phyloP scores from a whole-genome alignment of 2,329 filamentous ascomycete genomes.

The Clarireedia paspali region DNA sequence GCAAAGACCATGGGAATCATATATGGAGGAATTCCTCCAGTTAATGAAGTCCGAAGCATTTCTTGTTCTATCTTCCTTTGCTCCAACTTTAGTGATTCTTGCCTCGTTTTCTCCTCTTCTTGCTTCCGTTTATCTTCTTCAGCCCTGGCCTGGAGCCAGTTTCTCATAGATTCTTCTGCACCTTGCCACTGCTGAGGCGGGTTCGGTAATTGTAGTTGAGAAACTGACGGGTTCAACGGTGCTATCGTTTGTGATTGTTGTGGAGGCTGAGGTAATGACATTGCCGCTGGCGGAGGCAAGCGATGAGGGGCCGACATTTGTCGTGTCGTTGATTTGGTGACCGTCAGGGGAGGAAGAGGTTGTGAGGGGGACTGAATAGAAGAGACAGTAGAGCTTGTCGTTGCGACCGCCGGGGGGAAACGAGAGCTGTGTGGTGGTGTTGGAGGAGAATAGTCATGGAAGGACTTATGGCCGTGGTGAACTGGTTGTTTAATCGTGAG shows the following conservation, averaged over 20 bases:
- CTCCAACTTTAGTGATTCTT: constrained; percentile 60
- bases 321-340: constrained; percentile 38
- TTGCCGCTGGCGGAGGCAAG: constrained; percentile 60
- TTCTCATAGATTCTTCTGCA: constrained; percentile 62
- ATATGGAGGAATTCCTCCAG: constrained; percentile 63
- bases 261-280: constrained; percentile 44
- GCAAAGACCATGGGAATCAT: constrained; percentile 71
- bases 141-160: constrained; percentile 62
- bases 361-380: constrained; percentile 24
- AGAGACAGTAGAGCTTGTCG: constrained; percentile 27
- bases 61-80: constrained; percentile 66
- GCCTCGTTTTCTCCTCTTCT: constrained; percentile 61
- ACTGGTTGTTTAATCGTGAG: constrained; percentile 42
- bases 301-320: constrained; percentile 64
- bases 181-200: constrained; percentile 59
- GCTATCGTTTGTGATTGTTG: constrained; percentile 17
- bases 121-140: constrained; percentile 68
- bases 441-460: constrained; percentile 40
- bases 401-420: constrained; percentile 33
- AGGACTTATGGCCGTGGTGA: constrained; percentile 38
- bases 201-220: constrained; percentile 45
- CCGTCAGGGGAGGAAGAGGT: constrained; percentile 28
- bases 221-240: constrained; percentile 36
- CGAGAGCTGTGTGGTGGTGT: constrained; percentile 34
- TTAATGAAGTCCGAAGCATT: constrained; percentile 61